Conservation (phyloP, 1,139 yeast genomes). For the Spencermartinsiella ligniputridi region DNA sequence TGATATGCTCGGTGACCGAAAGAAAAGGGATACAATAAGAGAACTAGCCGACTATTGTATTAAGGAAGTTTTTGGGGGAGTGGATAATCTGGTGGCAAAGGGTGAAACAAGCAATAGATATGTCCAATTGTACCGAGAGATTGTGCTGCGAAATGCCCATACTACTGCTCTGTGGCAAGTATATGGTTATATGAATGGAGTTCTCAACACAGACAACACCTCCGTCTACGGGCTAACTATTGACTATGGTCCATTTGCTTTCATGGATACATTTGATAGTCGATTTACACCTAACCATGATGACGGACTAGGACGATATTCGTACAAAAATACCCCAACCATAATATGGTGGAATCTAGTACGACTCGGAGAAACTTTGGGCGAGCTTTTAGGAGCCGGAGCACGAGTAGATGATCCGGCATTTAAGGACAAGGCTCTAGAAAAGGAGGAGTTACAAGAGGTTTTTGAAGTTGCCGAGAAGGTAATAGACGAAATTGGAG, state of each 20-base stretch:
- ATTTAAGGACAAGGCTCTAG: conserved; percentile 32
- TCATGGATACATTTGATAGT: conserved; percentile 80
- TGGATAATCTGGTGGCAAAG: conserved; percentile 34
- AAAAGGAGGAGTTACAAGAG: conserved; percentile 46
- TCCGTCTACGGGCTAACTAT: conserved; percentile 80
- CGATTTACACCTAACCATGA: conserved; percentile 86
- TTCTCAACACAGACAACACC: conserved; percentile 89
- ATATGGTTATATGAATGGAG: conserved; percentile 92
- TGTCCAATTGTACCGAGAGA: conserved; percentile 67
- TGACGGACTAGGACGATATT: conserved; percentile 67
- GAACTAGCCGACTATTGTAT: conserved; percentile 70
- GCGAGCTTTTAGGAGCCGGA: conserved; percentile 61
- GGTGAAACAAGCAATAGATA: conserved; percentile 37
- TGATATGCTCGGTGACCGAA: conserved; percentile 73
- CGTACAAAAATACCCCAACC: conserved; percentile 76
- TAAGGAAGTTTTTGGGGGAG: conserved; percentile 52
- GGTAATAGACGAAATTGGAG: conserved; percentile 60
- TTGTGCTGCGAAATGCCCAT: conserved; percentile 65
- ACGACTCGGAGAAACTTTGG: conserved; percentile 77
- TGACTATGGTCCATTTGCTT: conserved; percentile 94
- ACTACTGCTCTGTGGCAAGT: conserved; percentile 85
- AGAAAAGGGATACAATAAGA: conserved; percentile 60
- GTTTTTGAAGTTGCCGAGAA: conserved; percentile 60
- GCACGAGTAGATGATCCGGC: conserved; percentile 41
- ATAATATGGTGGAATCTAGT: conserved; percentile 93